Conservation (phyloP, 1,284 basidiomycete genomes). For the Ceratobasidium sp. region DNA sequence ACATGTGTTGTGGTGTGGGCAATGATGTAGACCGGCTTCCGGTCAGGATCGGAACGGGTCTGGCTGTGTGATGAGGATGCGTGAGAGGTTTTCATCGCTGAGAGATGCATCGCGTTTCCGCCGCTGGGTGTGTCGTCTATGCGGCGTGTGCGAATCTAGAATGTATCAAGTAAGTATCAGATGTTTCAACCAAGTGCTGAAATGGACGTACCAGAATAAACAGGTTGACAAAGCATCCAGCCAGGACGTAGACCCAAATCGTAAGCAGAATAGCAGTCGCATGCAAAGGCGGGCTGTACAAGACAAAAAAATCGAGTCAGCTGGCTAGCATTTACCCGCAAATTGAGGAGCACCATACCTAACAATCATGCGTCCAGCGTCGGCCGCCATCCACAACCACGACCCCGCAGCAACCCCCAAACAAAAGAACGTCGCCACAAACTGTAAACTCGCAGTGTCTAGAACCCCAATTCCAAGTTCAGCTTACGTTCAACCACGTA, state of each 20-base stretch:
- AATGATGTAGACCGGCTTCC: slow-evolving; percentile 23
- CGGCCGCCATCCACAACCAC: slow-evolving; percentile 27
- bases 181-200: background rate
- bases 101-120: slow-evolving; percentile 16
- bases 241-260: slow-evolving; percentile 29
- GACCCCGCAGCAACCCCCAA: slow-evolving; percentile 13
- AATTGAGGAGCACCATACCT: slow-evolving; percentile 5
- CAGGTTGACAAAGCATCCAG: slow-evolving; percentile 31
- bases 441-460: slow-evolving; percentile 30
- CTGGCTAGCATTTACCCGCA: too few species aligned
- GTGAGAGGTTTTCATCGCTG: slow-evolving; percentile 25
- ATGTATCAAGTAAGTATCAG: too few species aligned
- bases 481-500: background rate
- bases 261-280: slow-evolving; percentile 20
- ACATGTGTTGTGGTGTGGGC: slow-evolving; percentile 36
- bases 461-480: background rate
- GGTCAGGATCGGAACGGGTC: slow-evolving; percentile 9
- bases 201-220: slow-evolving; percentile 16
- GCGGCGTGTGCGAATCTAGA: slow-evolving; percentile 33
- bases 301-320: background rate
- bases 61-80: slow-evolving; percentile 8
- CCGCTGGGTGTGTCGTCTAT: slow-evolving; percentile 1
- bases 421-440: slow-evolving; percentile 22
- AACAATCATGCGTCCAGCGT: slow-evolving; percentile 17
- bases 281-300: slow-evolving; percentile 21